A percentile compares a stretch with the other conserved stretches of the same genome.
These are phyloP conservation scores for Saksenaea oblongispora DNA, from an alignment of 371 early-diverging fungal genomes.

Conservation along the genomic window DNA sequence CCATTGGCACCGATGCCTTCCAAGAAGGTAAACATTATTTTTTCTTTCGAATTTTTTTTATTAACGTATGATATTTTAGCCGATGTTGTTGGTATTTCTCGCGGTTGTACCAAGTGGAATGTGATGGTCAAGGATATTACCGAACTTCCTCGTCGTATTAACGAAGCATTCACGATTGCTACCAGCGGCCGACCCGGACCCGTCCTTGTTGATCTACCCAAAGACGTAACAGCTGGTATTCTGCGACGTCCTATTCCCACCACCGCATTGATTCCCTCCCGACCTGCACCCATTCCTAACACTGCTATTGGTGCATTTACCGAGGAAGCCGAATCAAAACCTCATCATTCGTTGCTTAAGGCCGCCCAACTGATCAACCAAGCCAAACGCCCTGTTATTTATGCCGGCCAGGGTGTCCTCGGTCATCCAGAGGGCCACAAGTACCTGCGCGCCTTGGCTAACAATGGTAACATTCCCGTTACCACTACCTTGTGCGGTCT, in stretches of 20 bases:
- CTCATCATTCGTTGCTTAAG: slow-evolving; percentile 53
- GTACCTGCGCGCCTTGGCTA: slow-evolving; percentile 77
- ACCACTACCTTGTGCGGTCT: slow-evolving; percentile 93
- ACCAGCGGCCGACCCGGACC: slow-evolving; percentile 97
- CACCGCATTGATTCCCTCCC: slow-evolving; percentile 66
- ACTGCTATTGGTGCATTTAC: slow-evolving; percentile 48
- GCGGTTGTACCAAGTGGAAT: slow-evolving; percentile 98
- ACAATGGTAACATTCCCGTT: slow-evolving; percentile 90
- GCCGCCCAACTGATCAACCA: slow-evolving; percentile 85
- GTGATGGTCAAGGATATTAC: slow-evolving; percentile 96
- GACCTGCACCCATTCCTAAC: slow-evolving; percentile 54
- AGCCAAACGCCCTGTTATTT: slow-evolving; percentile 92
- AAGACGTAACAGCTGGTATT: slow-evolving; percentile 93
- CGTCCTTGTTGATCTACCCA: slow-evolving; percentile 96
- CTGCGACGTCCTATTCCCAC: slow-evolving; percentile 83
- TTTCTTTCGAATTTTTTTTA: background rate
- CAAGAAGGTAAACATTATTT: slow-evolving; percentile 69
- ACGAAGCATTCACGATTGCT: slow-evolving; percentile 96
- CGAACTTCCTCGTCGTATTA: slow-evolving; percentile 95
- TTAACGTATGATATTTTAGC: slow-evolving; percentile 40
- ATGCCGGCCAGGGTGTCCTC: slow-evolving; percentile 93
- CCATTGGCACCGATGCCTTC: slow-evolving; percentile 96
- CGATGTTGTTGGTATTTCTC: slow-evolving; percentile 93
- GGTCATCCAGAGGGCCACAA: slow-evolving; percentile 81
- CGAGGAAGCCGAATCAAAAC: slow-evolving; percentile 46